Evolutionary conservation across 139 green algal genomes (phyloP), one percentile per base, ranked within the genome.

Genomic region (Asterochloris sp.): DNA sequence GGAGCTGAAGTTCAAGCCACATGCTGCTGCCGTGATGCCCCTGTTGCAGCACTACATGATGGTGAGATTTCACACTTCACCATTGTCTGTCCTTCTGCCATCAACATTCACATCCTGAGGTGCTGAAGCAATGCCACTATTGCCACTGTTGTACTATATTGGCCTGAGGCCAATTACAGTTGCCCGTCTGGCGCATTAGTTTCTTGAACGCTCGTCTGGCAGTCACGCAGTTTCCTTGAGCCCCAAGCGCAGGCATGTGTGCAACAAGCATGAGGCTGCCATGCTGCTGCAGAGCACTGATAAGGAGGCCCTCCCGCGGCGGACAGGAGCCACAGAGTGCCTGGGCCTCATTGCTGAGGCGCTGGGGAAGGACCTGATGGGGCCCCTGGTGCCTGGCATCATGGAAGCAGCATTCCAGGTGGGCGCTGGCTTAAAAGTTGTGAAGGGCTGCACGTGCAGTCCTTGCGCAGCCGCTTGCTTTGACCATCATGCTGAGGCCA

Each of bases 291-390:
- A 79, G 62, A 38, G 62, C n/a, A 84, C 80, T 16, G 73, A 83
- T 27, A 78, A 85, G 0, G 80, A 92, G 64, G 71, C 83, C 61
- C 69, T 97, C 28, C 62, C 75, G 54, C 87, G 88, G 73, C 90
- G 92, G 27, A 91, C 85, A 67, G 86, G 85, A n/a, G 92, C 93
- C 17, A 92, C 92, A 12, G 93, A 97, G 78, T 81, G 78, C 10
- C 84, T 88, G 21, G 92, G 91, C 26, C 81, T 97, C 27, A 76
- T 97, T 66, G 84, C 89, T 15, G 83, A 87, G 10, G 80, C 86
- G 1, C 69, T 92, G 2, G 88, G 90, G 6, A 80, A 78, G 69
- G 83, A 62, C 6, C 47, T 26, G 12, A 61, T 90, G 69, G 76
- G 86, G 26, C 88, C 89, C 1, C 29, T 83, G 27, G 84, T 94